These are phyloP conservation scores for Trichocladium uniseriatum DNA, from an alignment of 495 filamentous ascomycete species.

Conservation along the genomic window DNA sequence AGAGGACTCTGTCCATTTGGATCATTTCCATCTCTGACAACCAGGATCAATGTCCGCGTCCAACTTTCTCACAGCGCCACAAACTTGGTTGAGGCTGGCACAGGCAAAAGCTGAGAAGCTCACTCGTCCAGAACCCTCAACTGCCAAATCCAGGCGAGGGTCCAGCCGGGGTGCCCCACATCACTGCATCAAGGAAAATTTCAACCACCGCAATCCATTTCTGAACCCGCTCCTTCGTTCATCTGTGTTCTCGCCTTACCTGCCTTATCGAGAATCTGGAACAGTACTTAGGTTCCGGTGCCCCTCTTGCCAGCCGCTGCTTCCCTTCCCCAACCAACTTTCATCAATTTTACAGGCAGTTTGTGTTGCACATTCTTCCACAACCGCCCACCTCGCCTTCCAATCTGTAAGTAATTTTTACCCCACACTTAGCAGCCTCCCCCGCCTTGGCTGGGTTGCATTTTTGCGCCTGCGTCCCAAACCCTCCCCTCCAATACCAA, in stretches of 20 bases:
- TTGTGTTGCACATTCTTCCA: constrained; percentile 9
- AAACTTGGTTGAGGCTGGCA: too few relatives aligned
- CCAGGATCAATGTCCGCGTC: constrained; percentile 10
- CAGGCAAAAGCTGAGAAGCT: too few relatives aligned
- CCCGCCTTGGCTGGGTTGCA: constrained; percentile 15
- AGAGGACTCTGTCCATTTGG: constrained; percentile 18
- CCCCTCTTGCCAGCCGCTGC: constrained; percentile 11
- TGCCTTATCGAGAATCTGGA: constrained; percentile 5
- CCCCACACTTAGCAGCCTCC: constrained; percentile 17
- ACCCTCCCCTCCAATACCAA: constrained; percentile 17
- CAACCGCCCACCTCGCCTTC: not conserved
- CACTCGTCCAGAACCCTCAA: too few relatives aligned
- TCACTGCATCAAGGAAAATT: constrained; percentile 24
- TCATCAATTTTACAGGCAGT: constrained; percentile 1
- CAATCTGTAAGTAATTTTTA: constrained; percentile 7
- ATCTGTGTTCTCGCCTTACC: constrained; percentile 2
- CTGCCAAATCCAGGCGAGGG: constrained; percentile 17
- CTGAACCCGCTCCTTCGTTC: constrained; percentile 11
- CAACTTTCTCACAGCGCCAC: too few relatives aligned
- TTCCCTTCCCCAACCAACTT: constrained; percentile 8
- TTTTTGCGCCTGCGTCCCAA: constrained; percentile 11
- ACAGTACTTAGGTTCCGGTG: constrained; percentile 16
- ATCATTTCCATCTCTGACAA: constrained; percentile 5
- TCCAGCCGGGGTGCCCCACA: constrained; percentile 25
- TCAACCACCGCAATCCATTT: constrained; percentile 24